Evolutionary conservation across 2,329 filamentous ascomycete species (phyloP), one percentile per base, ranked within the genome.

Genomic region (Daldinia sp.): DNA sequence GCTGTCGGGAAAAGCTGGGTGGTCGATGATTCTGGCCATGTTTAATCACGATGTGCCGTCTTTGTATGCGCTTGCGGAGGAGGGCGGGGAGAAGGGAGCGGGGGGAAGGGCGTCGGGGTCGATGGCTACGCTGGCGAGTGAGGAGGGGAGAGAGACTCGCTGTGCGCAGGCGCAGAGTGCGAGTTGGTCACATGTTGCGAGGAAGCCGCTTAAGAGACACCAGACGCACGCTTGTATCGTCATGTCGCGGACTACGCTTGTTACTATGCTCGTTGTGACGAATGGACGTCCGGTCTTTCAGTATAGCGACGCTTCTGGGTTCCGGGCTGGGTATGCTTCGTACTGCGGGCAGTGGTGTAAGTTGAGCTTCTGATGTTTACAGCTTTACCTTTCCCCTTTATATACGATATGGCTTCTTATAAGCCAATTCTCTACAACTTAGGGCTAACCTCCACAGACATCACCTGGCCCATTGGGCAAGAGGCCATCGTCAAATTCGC

Each of bases 401-500:
- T 27, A 25, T 10, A 35, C 13, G 13, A n/a, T n/a, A n/a, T n/a
- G n/a, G n/a, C n/a, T n/a, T n/a, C n/a, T n/a, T n/a, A n/a, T n/a
- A n/a, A n/a, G n/a, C n/a, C n/a, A n/a, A n/a, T n/a, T n/a, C 25
- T 13, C 17, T 41, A 13, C 17, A 19, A 17, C 37, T 10, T 13
- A n/a, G 4, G 43, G 10, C 5, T 19, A 17, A 23, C 4, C 32
- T 3, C 2, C 21, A 1, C 32, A 71, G 69, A 71, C 50, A 72
- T 76, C 21, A 68, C 72, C 10, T 77, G 74, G 75, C 74, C 74
- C 17, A 74, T 76, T 29, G 73, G 74, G 27, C 66, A 69, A 53
- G 69, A 71, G 63, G 70, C 70, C 50, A 63, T 70, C 41, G 66
- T 73, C 21, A 69, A 71, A 11, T 73, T 74, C 61, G 67, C 63